These are phyloP conservation scores for Penicillium sp. DNA, from an alignment of 2,329 filamentous ascomycete species.

Conservation along the genomic window DNA sequence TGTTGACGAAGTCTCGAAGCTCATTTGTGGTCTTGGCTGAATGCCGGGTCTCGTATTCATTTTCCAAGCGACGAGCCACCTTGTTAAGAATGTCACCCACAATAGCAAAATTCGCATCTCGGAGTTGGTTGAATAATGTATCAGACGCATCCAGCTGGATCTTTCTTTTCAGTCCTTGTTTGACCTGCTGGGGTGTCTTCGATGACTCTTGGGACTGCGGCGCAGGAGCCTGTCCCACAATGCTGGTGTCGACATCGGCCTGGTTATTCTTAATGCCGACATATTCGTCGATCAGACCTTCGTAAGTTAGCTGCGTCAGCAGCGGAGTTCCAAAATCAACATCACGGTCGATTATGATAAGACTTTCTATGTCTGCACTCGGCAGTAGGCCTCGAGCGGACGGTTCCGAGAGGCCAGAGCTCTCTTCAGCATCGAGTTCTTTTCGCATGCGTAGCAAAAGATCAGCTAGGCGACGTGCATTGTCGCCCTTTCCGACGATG, in stretches of 20 bases:
- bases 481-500: conserved; percentile 93
- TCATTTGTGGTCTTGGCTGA: conserved; percentile 84
- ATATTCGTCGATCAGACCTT: conserved; percentile 90
- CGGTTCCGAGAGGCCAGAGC: conserved; percentile 55
- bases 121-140: conserved; percentile 79
- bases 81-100: conserved; percentile 87
- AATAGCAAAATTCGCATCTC: conserved; percentile 92
- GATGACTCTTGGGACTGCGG: conserved; percentile 56
- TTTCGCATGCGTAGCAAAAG: conserved; percentile 87
- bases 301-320: conserved; percentile 93
- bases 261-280: conserved; percentile 92
- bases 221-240: conserved; percentile 68
- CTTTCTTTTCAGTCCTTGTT: conserved; percentile 74
- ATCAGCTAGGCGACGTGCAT: conserved; percentile 84
- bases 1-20: conserved; percentile 91
- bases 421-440: conserved; percentile 79
- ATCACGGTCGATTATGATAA: conserved; percentile 93
- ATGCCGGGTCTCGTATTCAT: conserved; percentile 84
- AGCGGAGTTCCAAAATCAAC: conserved; percentile 90
- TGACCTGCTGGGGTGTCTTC: conserved; percentile 48
- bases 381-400: conserved; percentile 69
- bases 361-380: conserved; percentile 81
- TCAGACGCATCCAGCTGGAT: conserved; percentile 87
- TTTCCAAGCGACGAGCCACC: conserved; percentile 79
- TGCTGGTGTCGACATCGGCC: conserved; percentile 84